Evolutionary conservation across 1,284 basidiomycete genomes (phyloP).

Genomic region (Rhodotorula sp.): DNA sequence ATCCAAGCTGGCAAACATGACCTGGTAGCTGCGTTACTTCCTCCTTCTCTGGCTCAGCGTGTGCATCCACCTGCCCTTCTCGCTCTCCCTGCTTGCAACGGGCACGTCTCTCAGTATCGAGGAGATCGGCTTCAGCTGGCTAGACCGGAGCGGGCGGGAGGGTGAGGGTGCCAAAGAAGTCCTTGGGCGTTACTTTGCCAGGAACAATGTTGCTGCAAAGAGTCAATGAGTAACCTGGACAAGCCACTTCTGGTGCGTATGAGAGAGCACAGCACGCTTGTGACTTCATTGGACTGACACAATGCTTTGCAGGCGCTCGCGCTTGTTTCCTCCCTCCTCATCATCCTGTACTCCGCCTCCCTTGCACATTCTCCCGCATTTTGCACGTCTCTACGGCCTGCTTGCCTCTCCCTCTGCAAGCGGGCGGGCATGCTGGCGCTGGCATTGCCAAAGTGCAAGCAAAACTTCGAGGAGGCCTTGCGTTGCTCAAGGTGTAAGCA

Average conservation of each 20-base stretch:
- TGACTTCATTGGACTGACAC: too few species aligned
- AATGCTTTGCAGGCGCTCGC: neutral
- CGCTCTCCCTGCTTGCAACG: constrained; percentile 71
- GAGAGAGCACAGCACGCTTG: too few species aligned
- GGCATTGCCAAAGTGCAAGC: constrained; percentile 4
- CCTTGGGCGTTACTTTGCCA: constrained; percentile 72
- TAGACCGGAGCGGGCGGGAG: constrained; percentile 73
- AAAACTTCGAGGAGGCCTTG: constrained; percentile 34
- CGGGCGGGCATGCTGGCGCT: neutral
- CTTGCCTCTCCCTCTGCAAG: too few species aligned
- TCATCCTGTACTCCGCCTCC: constrained; percentile 17
- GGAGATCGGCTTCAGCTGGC: constrained; percentile 61
- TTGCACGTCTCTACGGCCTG: constrained; percentile 18
- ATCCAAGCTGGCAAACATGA: constrained; percentile 28
- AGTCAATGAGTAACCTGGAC: neutral
- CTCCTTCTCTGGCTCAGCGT: constrained; percentile 90
- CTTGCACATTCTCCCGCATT: neutral
- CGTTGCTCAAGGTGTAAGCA: constrained; percentile 16
- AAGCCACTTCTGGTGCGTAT: constrained; percentile 6
- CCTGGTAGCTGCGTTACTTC: constrained; percentile 82
- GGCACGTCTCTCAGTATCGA: constrained; percentile 61
- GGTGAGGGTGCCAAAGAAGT: constrained; percentile 73
- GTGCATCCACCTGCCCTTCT: constrained; percentile 91
- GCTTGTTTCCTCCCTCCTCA: constrained; percentile 13
- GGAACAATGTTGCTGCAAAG: constrained; percentile 51